These are phyloP conservation scores for Corymbia maculata DNA, from an alignment of 345 rosid species.

Conservation along the genomic window DNA sequence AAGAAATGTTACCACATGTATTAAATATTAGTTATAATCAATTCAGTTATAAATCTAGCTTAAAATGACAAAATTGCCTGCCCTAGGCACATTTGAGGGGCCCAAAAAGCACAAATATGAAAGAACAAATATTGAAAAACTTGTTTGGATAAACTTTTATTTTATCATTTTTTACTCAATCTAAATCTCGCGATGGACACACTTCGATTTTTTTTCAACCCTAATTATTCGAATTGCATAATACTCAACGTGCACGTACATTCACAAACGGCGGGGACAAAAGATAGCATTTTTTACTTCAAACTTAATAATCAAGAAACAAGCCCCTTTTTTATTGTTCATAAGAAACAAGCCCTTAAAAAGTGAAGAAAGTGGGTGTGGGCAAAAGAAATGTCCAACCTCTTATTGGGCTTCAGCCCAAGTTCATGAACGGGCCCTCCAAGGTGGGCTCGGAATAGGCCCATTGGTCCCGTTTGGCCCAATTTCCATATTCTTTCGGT, in stretches of 20 bases:
- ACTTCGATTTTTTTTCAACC: neutral
- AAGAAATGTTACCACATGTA: fast-evolving
- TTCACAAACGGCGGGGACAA: neutral
- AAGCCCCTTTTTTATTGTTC: neutral
- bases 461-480: neutral
- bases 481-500: neutral
- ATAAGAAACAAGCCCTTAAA: neutral
- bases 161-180: neutral
- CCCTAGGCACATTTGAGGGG: neutral
- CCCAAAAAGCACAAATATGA: neutral
- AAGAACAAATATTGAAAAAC: neutral
- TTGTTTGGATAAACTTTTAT: neutral
- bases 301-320: neutral
- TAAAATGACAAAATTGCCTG: neutral
- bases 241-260: neutral
- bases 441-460: neutral
- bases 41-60: neutral
- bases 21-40: neutral
- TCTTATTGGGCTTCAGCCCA: neutral
- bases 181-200: neutral
- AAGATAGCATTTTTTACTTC: neutral
- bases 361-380: neutral
- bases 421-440: neutral
- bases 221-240: neutral
- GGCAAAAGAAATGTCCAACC: neutral